Evolutionary conservation across 331 rosid genomes (phyloP).

Genomic region (Spiraea crenata): DNA sequence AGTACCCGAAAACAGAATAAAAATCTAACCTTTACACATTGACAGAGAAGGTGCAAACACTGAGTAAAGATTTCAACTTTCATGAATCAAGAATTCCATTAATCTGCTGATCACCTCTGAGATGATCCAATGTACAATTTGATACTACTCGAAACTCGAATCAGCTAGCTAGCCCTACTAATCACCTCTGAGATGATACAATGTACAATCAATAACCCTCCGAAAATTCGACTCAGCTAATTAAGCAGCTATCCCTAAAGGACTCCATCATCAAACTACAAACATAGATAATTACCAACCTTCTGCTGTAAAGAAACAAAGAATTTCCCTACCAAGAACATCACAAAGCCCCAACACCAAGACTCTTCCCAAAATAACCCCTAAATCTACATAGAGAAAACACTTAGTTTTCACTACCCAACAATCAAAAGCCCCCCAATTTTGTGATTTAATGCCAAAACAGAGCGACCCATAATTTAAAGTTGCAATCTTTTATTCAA

Average conservation of each 20-base stretch:
- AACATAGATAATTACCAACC: conserved; percentile 24
- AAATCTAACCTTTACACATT: not conserved
- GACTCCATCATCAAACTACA: conserved; percentile 23
- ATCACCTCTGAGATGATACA: no score
- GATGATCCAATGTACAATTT: not conserved
- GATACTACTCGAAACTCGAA: not conserved
- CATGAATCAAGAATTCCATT: not conserved
- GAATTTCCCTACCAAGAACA: not conserved
- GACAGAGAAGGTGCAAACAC: not conserved
- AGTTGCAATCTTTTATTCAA: not conserved
- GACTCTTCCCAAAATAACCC: not conserved
- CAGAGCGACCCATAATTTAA: not conserved
- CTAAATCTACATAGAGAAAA: conserved; percentile 18
- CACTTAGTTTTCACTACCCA: conserved; percentile 29
- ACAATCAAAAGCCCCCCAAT: no score
- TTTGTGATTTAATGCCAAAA: no score
- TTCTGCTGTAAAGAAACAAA: no score
- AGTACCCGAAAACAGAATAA: not conserved
- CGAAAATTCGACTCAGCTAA: no score
- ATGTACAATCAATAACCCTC: no score
- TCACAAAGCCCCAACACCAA: not conserved
- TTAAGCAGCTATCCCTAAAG: not conserved
- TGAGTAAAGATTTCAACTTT: not conserved
- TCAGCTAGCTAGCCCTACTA: not conserved
- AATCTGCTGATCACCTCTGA: not conserved